These are phyloP conservation scores for Pythium sukuiense DNA, from an alignment of 352 stramenopile genomes.

Conservation along the genomic window DNA sequence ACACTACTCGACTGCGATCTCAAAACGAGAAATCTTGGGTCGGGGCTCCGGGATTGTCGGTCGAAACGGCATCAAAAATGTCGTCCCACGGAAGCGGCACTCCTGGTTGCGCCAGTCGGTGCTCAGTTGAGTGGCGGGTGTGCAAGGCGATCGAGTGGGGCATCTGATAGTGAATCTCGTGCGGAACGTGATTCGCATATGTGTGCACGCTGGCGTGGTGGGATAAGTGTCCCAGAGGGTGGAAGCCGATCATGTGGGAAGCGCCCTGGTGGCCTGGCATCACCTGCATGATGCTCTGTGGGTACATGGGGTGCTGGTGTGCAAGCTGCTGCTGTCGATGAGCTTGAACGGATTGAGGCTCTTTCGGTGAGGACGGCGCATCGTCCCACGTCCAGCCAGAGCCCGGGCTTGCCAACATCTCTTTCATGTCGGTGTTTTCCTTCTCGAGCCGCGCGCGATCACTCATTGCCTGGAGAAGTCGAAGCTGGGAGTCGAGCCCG, in stretches of 20 bases:
- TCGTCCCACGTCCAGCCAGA: slow-evolving; percentile 17
- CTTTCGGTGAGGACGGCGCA: background rate
- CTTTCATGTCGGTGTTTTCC: slow-evolving; percentile 1
- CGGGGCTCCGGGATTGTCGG: background rate
- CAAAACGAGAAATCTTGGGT: slow-evolving; percentile 16
- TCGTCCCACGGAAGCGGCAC: slow-evolving; percentile 18
- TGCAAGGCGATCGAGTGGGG: background rate
- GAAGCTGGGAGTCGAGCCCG: slow-evolving; percentile 14
- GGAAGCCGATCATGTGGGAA: background rate
- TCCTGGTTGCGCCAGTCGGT: background rate
- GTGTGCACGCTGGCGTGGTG: background rate
- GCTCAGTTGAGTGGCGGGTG: background rate
- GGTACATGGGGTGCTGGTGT: background rate
- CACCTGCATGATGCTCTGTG: background rate
- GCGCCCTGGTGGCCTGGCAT: background rate
- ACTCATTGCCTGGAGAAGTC: slow-evolving; percentile 4
- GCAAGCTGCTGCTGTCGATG: background rate
- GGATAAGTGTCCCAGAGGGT: background rate
- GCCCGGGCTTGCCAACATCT: slow-evolving; percentile 5
- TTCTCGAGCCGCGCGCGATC: slow-evolving; percentile 12
- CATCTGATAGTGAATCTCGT: background rate
- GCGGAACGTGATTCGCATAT: background rate
- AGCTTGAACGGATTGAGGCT: no score
- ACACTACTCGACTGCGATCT: background rate
- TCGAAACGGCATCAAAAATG: slow-evolving; percentile 17